Conservation (phyloP, 2,329 filamentous ascomycete genomes). For the Stylonectria norvegica region DNA sequence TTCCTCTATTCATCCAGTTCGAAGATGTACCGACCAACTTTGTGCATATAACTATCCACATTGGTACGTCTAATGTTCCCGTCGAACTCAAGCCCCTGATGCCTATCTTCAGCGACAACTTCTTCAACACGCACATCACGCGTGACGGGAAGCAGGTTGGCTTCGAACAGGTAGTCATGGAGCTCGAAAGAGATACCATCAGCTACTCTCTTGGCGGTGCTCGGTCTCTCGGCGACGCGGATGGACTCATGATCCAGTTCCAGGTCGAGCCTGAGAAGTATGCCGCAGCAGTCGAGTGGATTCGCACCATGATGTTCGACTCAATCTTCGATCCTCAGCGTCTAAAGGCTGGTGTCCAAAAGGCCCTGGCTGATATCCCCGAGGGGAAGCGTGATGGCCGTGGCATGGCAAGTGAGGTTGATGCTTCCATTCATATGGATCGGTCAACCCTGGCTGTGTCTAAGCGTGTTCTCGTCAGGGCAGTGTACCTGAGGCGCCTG, state of each 20-base stretch:
- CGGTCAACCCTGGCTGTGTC: constrained; percentile 73
- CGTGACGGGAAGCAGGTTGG: constrained; percentile 72
- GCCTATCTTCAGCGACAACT: constrained; percentile 81
- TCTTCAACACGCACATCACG: constrained; percentile 87
- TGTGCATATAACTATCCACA: constrained; percentile 75
- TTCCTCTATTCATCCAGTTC: constrained; percentile 93
- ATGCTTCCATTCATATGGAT: constrained; percentile 78
- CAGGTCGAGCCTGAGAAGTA: constrained; percentile 90
- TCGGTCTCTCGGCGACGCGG: constrained; percentile 68
- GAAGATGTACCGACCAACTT: constrained; percentile 94
- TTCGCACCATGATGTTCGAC: constrained; percentile 82
- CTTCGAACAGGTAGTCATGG: constrained; percentile 89
- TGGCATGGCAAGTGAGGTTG: constrained; percentile 60
- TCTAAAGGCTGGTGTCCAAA: constrained; percentile 64
- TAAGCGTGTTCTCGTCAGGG: constrained; percentile 78
- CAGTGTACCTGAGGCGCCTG: constrained; percentile 80
- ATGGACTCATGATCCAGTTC: constrained; percentile 78
- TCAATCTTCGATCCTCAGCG: constrained; percentile 76
- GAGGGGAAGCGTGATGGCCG: constrained; percentile 86
- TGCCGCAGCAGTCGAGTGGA: constrained; percentile 73
- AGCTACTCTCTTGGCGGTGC: constrained; percentile 72
- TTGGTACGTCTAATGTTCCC: constrained; percentile 75
- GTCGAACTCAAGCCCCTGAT: constrained; percentile 82
- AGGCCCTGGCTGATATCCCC: constrained; percentile 86
- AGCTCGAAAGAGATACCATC: constrained; percentile 87